Base-by-base conservation (phyloP, 2,329 filamentous ascomycete species). In the Aspergillus sergii region DNA sequence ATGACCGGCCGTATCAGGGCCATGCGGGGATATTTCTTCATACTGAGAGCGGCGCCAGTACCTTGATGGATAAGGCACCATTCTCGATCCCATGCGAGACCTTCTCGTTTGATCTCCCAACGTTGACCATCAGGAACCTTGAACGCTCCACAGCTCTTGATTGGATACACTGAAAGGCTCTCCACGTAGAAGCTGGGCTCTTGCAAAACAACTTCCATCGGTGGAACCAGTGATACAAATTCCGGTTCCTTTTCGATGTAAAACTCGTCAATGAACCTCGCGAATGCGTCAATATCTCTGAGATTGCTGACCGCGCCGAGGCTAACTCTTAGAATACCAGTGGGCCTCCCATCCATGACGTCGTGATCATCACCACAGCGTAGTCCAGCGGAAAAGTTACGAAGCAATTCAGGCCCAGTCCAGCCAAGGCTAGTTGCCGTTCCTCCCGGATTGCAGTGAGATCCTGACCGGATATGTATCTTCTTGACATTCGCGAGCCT, bases 11-110 rank as follows among this genome's bases (percentile, higher is more conserved):
- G 85, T 58, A 99, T 84, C 5, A 97, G 85, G 14, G 92, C 91
- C 94, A 99, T 98, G 39, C 84, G 87, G 2, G 94, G 92, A 73
- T 95, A 90, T 67, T 89, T 85, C 79, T 98, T 99, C 78, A 98
- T 94, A 73, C 88, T 97, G 59, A 99, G 81, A 7, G 91, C 93
- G 69, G 89, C 88, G 0, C 92, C 91, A 1, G 94, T 96, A 50
- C 92, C 93, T 72, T 89, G 86, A 74, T 97, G 94, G 16, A 99
- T 84, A 23, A 99, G 82, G 78, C 94, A 98, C 94, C 95, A 99
- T 80, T 98, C 94, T 65, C 95, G 86, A 76, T 99, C 95, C 93
- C 94, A 98, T 10, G 89, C 91, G 2, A 99, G 82, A 0, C 95
- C 95, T 79, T 97, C 93, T 9, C 86, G 83, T 60, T 86, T 87